phyloP scores from a whole-genome alignment of 805 yeast genomes.

The Candida pini region DNA sequence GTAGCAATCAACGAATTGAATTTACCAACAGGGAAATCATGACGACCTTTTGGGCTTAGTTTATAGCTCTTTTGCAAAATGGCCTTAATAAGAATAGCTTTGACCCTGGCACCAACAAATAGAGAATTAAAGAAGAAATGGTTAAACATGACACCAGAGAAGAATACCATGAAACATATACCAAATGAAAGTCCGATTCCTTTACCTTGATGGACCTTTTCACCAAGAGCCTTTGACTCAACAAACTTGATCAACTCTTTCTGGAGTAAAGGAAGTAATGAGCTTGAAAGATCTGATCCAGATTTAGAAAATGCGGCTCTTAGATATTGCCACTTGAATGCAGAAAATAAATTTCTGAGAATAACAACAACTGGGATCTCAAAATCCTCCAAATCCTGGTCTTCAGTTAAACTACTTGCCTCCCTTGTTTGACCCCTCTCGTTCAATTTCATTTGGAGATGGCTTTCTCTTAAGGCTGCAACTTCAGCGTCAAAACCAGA shows the following conservation, averaged over 20 bases:
- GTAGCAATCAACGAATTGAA: slow-evolving; percentile 77
- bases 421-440: slow-evolving; percentile 19
- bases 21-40: slow-evolving; percentile 62
- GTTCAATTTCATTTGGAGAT: slow-evolving; percentile 24
- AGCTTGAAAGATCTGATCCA: slow-evolving; percentile 39
- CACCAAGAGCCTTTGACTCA: slow-evolving; percentile 39
- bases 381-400: slow-evolving; percentile 23
- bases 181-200: slow-evolving; percentile 81
- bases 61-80: slow-evolving; percentile 60
- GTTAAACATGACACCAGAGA: slow-evolving; percentile 45
- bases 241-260: slow-evolving; percentile 60
- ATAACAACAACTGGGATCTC: slow-evolving; percentile 15
- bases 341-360: slow-evolving; percentile 38
- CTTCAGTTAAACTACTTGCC: slow-evolving; percentile 7
- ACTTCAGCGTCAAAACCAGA: slow-evolving; percentile 28
- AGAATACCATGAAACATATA: slow-evolving; percentile 49
- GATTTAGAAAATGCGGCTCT: slow-evolving; percentile 36
- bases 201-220: slow-evolving; percentile 38
- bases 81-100: slow-evolving; percentile 64
- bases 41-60: slow-evolving; percentile 55
- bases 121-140: slow-evolving; percentile 58
- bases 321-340: slow-evolving; percentile 43
- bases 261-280: slow-evolving; percentile 62
- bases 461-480: slow-evolving; percentile 26
- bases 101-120: slow-evolving; percentile 62